Conservation (phyloP, 1,284 basidiomycete genomes). For the Porphyrellus sp. region DNA sequence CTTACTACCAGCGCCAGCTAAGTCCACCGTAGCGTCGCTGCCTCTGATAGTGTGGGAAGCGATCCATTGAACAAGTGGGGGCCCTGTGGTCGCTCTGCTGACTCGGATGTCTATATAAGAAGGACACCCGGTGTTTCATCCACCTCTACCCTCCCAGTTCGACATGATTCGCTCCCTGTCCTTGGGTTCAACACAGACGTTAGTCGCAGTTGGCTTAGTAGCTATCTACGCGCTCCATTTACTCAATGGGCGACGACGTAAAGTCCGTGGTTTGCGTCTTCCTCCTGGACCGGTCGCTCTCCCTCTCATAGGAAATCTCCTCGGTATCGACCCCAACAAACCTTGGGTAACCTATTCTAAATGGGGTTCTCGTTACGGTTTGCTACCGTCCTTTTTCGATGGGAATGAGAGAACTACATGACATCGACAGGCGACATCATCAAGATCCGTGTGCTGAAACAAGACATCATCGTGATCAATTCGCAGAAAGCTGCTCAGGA, state of each 20-base stretch:
- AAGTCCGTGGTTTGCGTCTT: constrained; percentile 4
- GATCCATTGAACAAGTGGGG: no score
- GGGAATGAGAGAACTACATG: background rate
- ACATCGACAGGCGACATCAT: constrained; percentile 22
- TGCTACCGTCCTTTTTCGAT: background rate
- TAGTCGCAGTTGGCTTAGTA: constrained; percentile 3
- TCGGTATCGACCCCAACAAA: constrained; percentile 20
- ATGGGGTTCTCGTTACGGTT: constrained; percentile 24
- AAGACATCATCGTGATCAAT: constrained; percentile 26
- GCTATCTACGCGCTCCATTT: constrained; percentile 4
- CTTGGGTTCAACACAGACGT: constrained; percentile 1
- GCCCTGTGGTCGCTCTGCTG: no score
- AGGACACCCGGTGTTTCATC: background rate
- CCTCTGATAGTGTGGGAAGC: no score
- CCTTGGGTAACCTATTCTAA: constrained; percentile 25
- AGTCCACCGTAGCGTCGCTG: no score
- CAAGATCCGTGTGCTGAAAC: constrained; percentile 20
- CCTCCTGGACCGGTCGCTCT: constrained; percentile 25
- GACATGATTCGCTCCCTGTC: constrained; percentile 4
- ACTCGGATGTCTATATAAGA: constrained; percentile 1
- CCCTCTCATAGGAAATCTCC: constrained; percentile 23
- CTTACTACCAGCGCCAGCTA: no score
- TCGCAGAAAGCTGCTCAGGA: constrained; percentile 26
- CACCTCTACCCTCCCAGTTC: background rate
- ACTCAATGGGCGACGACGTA: constrained; percentile 7